A percentile compares a stretch with the other conserved stretches of the same genome.
These are phyloP conservation scores for Dendrostoma leiphaemia DNA, from an alignment of 2,329 filamentous ascomycete species.

Conservation along the genomic window DNA sequence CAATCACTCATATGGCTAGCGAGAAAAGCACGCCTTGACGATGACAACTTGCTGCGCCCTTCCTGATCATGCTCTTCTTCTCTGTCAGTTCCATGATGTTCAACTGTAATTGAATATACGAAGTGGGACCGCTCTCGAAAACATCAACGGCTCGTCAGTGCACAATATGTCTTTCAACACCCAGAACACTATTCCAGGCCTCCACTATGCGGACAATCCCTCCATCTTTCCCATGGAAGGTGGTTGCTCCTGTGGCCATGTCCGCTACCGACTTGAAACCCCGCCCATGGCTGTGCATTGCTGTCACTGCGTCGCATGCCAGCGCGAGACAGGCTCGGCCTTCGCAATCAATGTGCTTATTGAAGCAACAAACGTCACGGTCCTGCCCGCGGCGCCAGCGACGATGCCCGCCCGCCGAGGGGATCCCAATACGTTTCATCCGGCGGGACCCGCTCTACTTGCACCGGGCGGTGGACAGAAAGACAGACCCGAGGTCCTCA, in stretches of 20 bases:
- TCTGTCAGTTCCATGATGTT: neutral
- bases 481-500: neutral
- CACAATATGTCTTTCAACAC: neutral
- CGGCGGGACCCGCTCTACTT: slow-evolving; percentile 8
- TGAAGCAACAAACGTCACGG: slow-evolving; percentile 34
- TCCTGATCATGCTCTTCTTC: neutral
- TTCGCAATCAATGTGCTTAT: slow-evolving; percentile 41
- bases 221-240: slow-evolving; percentile 27
- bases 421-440: slow-evolving; percentile 3
- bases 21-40: neutral
- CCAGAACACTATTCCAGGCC: neutral
- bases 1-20: neutral
- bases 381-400: slow-evolving; percentile 28
- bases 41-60: neutral
- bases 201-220: slow-evolving; percentile 16
- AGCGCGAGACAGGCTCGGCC: slow-evolving; percentile 41
- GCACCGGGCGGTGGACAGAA: neutral
- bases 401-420: slow-evolving; percentile 19
- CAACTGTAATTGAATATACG: too few relatives aligned
- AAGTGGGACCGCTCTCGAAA: too few relatives aligned
- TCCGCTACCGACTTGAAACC: slow-evolving; percentile 64
- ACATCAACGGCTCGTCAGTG: neutral
- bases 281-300: slow-evolving; percentile 46
- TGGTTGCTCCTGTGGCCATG: slow-evolving; percentile 67
- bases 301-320: slow-evolving; percentile 47